Conservation (phyloP, 2,329 filamentous ascomycete genomes). For the Eutypella sp. region DNA sequence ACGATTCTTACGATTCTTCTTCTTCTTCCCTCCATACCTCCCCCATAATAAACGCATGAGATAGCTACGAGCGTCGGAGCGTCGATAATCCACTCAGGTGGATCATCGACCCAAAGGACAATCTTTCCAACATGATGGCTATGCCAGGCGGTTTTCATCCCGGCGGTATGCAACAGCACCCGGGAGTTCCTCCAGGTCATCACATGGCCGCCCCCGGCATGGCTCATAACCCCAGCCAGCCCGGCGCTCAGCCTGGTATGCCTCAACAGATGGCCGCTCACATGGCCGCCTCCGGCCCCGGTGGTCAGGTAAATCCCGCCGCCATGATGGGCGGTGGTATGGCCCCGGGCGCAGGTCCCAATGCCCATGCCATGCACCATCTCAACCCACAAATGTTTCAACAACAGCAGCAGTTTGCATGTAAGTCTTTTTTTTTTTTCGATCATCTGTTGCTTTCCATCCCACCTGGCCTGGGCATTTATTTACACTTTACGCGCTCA, state of each 20-base stretch:
- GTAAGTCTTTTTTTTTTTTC: conserved; percentile 20
- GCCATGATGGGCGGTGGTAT: conserved; percentile 72
- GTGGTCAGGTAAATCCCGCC: conserved; percentile 66
- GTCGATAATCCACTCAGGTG: conserved; percentile 58
- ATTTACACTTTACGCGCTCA: no score
- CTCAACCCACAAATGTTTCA: conserved; percentile 60
- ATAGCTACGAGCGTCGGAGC: conserved; percentile 36
- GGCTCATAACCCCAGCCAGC: conserved; percentile 65
- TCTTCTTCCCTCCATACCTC: background rate
- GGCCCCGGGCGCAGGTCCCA: conserved; percentile 62
- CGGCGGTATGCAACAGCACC: conserved; percentile 62
- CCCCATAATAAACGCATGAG: conserved; percentile 36
- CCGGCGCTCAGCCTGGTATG: conserved; percentile 61
- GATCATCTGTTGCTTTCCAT: no score
- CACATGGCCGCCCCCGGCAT: conserved; percentile 58
- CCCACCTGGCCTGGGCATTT: no score
- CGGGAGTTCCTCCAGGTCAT: conserved; percentile 61
- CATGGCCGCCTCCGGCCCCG: conserved; percentile 68
- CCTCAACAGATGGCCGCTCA: conserved; percentile 63
- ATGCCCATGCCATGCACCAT: conserved; percentile 68
- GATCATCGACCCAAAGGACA: conserved; percentile 41
- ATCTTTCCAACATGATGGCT: conserved; percentile 59
- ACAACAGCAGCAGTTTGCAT: conserved; percentile 31
- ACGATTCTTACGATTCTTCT: background rate
- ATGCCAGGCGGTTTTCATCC: conserved; percentile 63